Evolutionary conservation across 2,329 filamentous ascomycete genomes (phyloP).

Genomic region (Pseudopyrenochaeta lycopersici): DNA sequence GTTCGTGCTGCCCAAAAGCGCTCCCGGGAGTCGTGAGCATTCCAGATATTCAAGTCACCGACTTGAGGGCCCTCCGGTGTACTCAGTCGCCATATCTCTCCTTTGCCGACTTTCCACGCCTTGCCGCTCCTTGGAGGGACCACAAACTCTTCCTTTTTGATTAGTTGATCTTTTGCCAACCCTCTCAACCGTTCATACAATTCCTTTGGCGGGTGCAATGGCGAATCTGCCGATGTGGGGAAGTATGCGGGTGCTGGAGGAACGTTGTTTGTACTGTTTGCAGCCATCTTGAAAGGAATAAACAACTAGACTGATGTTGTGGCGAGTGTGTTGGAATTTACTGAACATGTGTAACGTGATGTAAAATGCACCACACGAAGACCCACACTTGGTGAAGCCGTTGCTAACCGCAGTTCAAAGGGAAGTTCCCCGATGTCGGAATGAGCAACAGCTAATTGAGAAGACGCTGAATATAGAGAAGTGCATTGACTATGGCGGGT

Average conservation of each 20-base stretch:
- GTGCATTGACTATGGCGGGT: too few relatives aligned
- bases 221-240: constrained; percentile 40
- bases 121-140: constrained; percentile 77
- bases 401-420: too few relatives aligned
- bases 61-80: constrained; percentile 81
- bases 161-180: constrained; percentile 9
- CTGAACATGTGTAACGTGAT: too few relatives aligned
- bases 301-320: neutral
- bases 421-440: too few relatives aligned
- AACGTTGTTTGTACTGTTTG: constrained; percentile 7
- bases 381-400: too few relatives aligned
- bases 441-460: too few relatives aligned
- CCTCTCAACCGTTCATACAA: constrained; percentile 38
- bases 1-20: constrained; percentile 84
- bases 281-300: constrained; percentile 2
- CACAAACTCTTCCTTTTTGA: constrained; percentile 44
- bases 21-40: constrained; percentile 77
- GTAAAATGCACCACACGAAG: too few relatives aligned
- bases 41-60: constrained; percentile 86
- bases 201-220: constrained; percentile 41
- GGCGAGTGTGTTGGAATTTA: neutral
- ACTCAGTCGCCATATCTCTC: constrained; percentile 75
- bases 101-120: constrained; percentile 75
- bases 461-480: too few relatives aligned
- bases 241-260: constrained; percentile 47